Base-by-base conservation (phyloP, 257 asterid genomes). In the Ophiorrhiza pumila region DNA sequence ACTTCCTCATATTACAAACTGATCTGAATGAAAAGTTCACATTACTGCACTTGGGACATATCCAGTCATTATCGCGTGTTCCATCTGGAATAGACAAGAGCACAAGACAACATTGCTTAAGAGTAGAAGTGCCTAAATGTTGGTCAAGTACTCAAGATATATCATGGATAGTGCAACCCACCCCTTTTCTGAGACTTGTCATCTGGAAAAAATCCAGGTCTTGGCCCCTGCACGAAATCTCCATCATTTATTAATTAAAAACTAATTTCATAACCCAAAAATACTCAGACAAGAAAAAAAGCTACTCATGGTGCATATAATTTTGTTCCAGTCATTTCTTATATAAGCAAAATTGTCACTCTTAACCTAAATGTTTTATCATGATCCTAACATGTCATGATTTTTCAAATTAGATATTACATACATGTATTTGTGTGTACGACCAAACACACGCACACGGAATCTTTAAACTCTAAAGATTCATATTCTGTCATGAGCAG, bases 1-100 rank as follows among this genome's bases (percentile, higher is more conserved):
- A 92, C 76, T 86, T 92, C 87, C 98, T 90, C 98, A 92, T 92
- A 88, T 92, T 92, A 82, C 96, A 92, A 62, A 88, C 91, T 10
- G 85, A 83, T 81, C 98, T 88, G 68, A 92, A 92, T 42, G 98
- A 90, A 74, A 90, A 92, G 75, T 92, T 90, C 74, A 90, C 87
- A 69, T 92, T 92, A 32, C 96, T 95, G 80, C 98, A 92, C 78
- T 92, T 88, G 34, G 98, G 98, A 77, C 98, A 92, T 32, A 83
- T 80, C 98, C 98, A 92, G 78, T 92, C 96, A 76, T 86, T 88
- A 81, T 88, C 98, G 57, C 96, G 96, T 58, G 90, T 77, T 82
- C 88, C 98, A 80, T 85, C 98, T 92, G 71, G 23, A 71, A 72
- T 34, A 59, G 58, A 43, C 29, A 45, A 77, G 31, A 59, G 53